Conservation (phyloP, 1,284 basidiomycete species). For the Moniliophthora roreri region DNA sequence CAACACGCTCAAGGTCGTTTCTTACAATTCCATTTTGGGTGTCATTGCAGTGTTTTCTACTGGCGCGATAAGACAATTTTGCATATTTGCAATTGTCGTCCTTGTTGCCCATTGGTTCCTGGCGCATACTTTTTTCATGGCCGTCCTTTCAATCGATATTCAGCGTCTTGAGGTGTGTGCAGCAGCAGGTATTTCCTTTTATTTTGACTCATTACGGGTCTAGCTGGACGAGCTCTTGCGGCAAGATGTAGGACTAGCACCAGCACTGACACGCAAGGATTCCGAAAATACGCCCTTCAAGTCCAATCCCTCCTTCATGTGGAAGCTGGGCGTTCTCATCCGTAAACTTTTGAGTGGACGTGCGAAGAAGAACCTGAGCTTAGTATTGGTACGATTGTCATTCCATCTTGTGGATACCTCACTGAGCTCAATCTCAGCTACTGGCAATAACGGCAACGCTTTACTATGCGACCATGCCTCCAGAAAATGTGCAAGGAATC, state of each 20-base stretch:
- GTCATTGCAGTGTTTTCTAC: conserved; percentile 77
- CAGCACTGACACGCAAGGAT: conserved; percentile 30
- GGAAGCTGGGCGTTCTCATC: conserved; percentile 39
- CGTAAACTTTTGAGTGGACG: conserved; percentile 66
- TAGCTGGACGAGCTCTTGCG: conserved; percentile 78
- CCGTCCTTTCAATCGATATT: conserved; percentile 88
- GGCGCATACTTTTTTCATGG: conserved; percentile 90
- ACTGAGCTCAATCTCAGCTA: conserved; percentile 42
- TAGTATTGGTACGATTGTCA: conserved; percentile 61
- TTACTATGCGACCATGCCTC: conserved; percentile 66
- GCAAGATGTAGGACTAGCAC: conserved; percentile 56
- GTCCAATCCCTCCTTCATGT: conserved; percentile 40
- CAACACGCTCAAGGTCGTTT: conserved; percentile 89
- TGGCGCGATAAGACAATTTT: conserved; percentile 90
- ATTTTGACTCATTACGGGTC: conserved; percentile 1
- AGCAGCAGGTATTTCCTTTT: background rate
- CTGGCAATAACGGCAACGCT: conserved; percentile 71
- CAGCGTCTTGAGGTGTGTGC: conserved; percentile 77
- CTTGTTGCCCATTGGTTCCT: conserved; percentile 96
- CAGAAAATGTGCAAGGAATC: conserved; percentile 24
- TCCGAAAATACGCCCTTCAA: conserved; percentile 26
- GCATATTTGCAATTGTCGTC: conserved; percentile 91
- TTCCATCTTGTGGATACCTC: conserved; percentile 8
- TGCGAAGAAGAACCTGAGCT: conserved; percentile 78
- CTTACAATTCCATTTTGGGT: conserved; percentile 83